A percentile compares a stretch with the other conserved stretches of the same genome.
These are phyloP conservation scores for Gnomoniopsis smithogilvyi DNA, from an alignment of 2,329 filamentous ascomycete species.

Conservation along the genomic window DNA sequence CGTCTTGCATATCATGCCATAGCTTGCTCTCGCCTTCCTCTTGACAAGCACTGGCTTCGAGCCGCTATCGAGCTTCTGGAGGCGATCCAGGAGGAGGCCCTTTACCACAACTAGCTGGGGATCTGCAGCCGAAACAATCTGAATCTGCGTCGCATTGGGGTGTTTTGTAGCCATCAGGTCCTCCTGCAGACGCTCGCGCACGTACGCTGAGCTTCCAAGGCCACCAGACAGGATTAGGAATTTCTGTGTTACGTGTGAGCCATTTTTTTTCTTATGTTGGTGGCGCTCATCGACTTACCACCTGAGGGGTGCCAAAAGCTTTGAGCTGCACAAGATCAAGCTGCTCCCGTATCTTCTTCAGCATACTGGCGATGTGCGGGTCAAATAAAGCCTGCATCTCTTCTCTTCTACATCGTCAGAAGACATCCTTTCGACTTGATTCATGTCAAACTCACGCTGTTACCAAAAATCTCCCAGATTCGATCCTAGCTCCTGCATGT, in stretches of 20 bases:
- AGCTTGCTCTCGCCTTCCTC: constrained; percentile 39
- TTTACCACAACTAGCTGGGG: constrained; percentile 54
- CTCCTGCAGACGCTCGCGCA: constrained; percentile 39
- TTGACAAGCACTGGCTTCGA: constrained; percentile 39
- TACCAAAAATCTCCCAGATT: constrained; percentile 38
- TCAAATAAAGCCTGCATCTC: constrained; percentile 44
- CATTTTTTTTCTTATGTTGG: no score
- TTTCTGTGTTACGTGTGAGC: constrained; percentile 25
- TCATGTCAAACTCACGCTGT: constrained; percentile 28
- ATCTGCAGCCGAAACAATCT: constrained; percentile 43
- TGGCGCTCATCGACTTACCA: constrained; percentile 25
- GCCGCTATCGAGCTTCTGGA: constrained; percentile 43
- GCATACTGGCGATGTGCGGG: constrained; percentile 36
- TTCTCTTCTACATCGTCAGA: constrained; percentile 25
- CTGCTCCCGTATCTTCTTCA: constrained; percentile 36
- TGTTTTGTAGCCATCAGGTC: constrained; percentile 31
- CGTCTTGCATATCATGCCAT: constrained; percentile 37
- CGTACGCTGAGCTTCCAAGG: constrained; percentile 43
- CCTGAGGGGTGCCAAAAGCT: constrained; percentile 27
- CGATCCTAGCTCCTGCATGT: constrained; percentile 34
- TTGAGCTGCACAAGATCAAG: constrained; percentile 35
- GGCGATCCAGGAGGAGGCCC: constrained; percentile 47
- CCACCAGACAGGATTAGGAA: constrained; percentile 44
- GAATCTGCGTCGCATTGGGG: constrained; percentile 31
- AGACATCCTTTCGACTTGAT: neutral